A percentile compares a stretch with the other conserved stretches of the same genome.
Conservation (phyloP, 257 asterid genomes). For the Paraleonurus japonicus region DNA sequence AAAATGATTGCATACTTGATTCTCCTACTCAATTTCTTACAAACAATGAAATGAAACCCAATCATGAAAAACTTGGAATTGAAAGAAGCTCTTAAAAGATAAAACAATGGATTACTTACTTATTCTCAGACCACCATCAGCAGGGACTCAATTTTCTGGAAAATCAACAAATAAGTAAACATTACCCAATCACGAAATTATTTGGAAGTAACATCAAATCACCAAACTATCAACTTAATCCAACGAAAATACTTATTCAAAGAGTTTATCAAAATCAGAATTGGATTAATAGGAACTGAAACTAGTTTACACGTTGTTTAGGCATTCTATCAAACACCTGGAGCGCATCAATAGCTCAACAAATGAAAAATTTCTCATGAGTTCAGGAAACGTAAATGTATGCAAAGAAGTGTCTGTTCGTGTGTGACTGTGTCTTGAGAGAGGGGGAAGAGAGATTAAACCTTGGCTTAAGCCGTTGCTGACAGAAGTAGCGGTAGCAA, state of each 20-base stretch:
- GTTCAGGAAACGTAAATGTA: background rate
- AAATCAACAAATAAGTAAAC: slow-evolving; percentile 4
- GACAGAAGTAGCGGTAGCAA: slow-evolving; percentile 11
- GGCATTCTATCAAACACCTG: slow-evolving; percentile 50
- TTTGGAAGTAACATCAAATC: background rate
- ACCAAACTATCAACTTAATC: background rate
- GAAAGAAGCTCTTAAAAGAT: slow-evolving; percentile 3
- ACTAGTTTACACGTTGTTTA: background rate
- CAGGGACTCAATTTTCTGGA: slow-evolving; percentile 6
- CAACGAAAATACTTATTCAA: background rate
- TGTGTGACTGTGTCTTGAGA: background rate
- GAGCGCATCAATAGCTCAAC: slow-evolving; percentile 7
- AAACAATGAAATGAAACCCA: background rate
- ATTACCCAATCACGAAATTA: background rate
- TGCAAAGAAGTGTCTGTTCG: background rate
- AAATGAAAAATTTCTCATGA: background rate
- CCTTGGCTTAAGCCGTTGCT: slow-evolving; percentile 13
- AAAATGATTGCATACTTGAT: background rate
- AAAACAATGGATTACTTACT: background rate
- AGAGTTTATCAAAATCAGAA: background rate
- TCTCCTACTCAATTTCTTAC: slow-evolving; percentile 11
- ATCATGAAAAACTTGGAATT: background rate
- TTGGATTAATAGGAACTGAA: slow-evolving; percentile 2
- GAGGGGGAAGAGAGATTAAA: slow-evolving; percentile 15
- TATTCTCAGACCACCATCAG: slow-evolving; percentile 17